phyloP scores from a whole-genome alignment of 2,329 filamentous ascomycete species.

The Xylariomycetidae sp. region DNA sequence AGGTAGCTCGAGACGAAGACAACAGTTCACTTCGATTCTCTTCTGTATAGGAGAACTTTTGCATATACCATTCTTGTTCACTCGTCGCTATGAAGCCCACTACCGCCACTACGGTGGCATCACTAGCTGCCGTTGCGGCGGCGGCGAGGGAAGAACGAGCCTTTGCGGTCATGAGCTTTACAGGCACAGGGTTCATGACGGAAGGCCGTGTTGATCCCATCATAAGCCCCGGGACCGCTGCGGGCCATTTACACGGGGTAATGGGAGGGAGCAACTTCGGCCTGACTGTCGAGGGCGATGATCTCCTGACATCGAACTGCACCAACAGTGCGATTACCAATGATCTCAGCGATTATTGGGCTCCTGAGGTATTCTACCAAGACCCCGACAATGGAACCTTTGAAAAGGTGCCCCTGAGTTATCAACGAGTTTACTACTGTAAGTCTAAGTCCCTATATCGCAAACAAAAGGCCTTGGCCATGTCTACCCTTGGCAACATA shows the following conservation, averaged over 20 bases:
- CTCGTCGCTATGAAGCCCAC: slow-evolving; percentile 20
- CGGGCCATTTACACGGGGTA: slow-evolving; percentile 65
- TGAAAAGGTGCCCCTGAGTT: slow-evolving; percentile 64
- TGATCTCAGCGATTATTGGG: slow-evolving; percentile 75
- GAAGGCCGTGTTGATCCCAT: slow-evolving; percentile 64
- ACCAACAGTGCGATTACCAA: slow-evolving; percentile 64
- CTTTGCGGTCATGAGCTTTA: slow-evolving; percentile 68
- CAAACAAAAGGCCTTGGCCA: no score
- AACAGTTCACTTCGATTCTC: no score
- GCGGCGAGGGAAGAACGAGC: slow-evolving; percentile 43
- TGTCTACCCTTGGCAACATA: no score
- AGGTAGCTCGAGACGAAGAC: no score
- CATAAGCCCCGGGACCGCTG: slow-evolving; percentile 53
- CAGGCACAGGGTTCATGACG: slow-evolving; percentile 57
- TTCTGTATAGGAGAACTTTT: no score
- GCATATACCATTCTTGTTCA: no score
- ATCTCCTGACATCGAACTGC: slow-evolving; percentile 59
- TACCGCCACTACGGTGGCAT: slow-evolving; percentile 15
- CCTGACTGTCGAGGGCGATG: slow-evolving; percentile 55
- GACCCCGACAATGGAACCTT: slow-evolving; percentile 58
- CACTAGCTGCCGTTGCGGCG: slow-evolving; percentile 33
- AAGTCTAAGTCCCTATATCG: no score
- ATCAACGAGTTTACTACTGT: slow-evolving; percentile 77
- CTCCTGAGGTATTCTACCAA: slow-evolving; percentile 64
- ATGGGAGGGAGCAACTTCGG: slow-evolving; percentile 67